phyloP scores from a whole-genome alignment of 371 early-diverging fungal genomes.

The Mucor indicus region DNA sequence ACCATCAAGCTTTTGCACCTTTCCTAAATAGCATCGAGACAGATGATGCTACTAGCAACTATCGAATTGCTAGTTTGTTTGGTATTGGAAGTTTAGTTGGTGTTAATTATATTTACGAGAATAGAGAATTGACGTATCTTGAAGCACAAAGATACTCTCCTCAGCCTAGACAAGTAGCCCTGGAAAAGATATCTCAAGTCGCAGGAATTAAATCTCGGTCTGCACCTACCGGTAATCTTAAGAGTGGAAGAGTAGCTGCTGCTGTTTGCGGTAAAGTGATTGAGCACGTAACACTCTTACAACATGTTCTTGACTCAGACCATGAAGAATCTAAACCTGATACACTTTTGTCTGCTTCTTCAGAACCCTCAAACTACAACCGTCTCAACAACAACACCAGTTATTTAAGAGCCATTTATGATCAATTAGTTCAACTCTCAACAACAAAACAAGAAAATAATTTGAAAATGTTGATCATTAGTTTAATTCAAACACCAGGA shows the following conservation, averaged over 20 bases:
- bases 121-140: not conserved
- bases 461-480: constrained; percentile 12
- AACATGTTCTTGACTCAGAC: not conserved
- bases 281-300: constrained; percentile 1
- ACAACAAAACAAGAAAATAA: not conserved
- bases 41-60: constrained; percentile 23
- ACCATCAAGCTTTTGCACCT: constrained; percentile 11
- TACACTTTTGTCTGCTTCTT: constrained; percentile 6
- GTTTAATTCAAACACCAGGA: constrained; percentile 35
- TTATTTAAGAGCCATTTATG: constrained; percentile 52
- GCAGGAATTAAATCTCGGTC: constrained; percentile 22
- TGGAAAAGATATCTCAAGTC: constrained; percentile 17
- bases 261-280: constrained; percentile 33
- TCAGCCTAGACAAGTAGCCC: constrained; percentile 3
- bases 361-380: constrained; percentile 50
- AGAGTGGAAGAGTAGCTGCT: constrained; percentile 39
- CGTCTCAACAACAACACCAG: constrained; percentile 51
- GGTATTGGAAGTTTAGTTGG: constrained; percentile 27
- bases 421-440: constrained; percentile 15
- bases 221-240: constrained; percentile 29
- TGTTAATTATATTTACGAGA: constrained; percentile 21
- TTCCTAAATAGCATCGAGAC: constrained; percentile 11
- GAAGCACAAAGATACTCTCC: constrained; percentile 23
- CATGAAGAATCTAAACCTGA: not conserved
- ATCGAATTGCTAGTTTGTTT: constrained; percentile 27